These are phyloP conservation scores for Neurospora discreta DNA, from an alignment of 495 filamentous ascomycete species.

Conservation along the genomic window DNA sequence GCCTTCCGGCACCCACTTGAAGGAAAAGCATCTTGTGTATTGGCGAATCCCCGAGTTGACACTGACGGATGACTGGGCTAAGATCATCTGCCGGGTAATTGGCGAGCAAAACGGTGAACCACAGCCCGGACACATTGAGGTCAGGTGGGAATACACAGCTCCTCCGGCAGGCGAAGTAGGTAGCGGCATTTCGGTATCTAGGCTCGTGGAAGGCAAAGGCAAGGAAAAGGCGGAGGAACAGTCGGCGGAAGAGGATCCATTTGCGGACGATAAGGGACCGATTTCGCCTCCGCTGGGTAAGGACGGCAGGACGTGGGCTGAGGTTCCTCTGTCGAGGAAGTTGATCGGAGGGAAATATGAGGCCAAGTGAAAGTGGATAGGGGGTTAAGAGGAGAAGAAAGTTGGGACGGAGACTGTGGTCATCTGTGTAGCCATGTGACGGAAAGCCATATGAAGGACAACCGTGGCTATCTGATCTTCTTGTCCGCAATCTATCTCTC, in stretches of 20 bases:
- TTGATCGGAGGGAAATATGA: slow-evolving; percentile 72
- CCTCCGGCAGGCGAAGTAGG: slow-evolving; percentile 26
- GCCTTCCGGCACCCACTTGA: slow-evolving; percentile 66
- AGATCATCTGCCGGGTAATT: slow-evolving; percentile 67
- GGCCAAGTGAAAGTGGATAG: slow-evolving; percentile 24
- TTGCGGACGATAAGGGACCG: slow-evolving; percentile 28
- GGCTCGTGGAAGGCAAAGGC: slow-evolving; percentile 30
- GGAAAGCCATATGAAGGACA: background rate
- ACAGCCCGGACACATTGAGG: slow-evolving; percentile 65
- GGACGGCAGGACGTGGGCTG: slow-evolving; percentile 52
- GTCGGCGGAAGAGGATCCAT: slow-evolving; percentile 29
- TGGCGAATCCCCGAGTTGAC: slow-evolving; percentile 81
- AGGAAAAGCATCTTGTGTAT: slow-evolving; percentile 75
- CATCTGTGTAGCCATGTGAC: background rate
- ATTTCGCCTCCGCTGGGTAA: slow-evolving; percentile 23
- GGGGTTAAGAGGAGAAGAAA: background rate
- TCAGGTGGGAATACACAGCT: slow-evolving; percentile 61
- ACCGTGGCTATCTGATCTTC: background rate
- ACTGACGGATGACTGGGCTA: slow-evolving; percentile 48
- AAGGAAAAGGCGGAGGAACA: slow-evolving; percentile 32
- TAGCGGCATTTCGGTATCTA: slow-evolving; percentile 53
- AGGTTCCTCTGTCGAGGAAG: slow-evolving; percentile 60
- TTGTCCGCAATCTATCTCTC: background rate
- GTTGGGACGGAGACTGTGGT: background rate
- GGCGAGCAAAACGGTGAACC: slow-evolving; percentile 65